Conservation (phyloP, 225 moss, liverwort and hornwort genomes). For the Polytrichum formosum region DNA sequence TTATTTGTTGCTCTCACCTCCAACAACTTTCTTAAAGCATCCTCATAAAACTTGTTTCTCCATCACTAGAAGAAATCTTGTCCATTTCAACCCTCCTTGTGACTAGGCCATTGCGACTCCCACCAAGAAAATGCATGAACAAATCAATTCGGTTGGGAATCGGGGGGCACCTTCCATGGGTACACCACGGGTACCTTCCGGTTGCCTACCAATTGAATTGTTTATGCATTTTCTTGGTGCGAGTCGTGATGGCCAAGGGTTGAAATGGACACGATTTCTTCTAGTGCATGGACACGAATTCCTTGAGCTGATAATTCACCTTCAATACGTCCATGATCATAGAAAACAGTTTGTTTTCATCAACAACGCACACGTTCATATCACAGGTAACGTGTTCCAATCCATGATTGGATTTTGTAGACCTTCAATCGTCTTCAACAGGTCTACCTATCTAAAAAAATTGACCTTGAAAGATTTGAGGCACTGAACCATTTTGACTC, state of each 20-base stretch:
- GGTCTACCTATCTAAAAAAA: not conserved
- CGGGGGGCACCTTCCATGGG: too few species aligned
- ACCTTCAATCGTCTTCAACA: not conserved
- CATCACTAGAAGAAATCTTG: too few species aligned
- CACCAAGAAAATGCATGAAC: too few species aligned
- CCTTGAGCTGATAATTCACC: constrained; percentile 2
- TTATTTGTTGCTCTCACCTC: not conserved
- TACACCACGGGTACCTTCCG: too few species aligned
- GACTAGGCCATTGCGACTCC: too few species aligned
- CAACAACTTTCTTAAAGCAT: not conserved
- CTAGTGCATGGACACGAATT: not conserved
- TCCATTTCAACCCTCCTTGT: too few species aligned
- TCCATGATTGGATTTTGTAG: not conserved
- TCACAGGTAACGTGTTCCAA: not conserved
- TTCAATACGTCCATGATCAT: not conserved
- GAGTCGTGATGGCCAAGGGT: too few species aligned
- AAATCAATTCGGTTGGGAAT: too few species aligned
- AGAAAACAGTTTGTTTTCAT: not conserved
- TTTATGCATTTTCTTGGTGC: too few species aligned
- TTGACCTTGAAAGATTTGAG: not conserved
- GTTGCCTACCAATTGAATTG: too few species aligned
- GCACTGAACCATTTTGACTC: not conserved
- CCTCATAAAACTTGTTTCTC: not conserved
- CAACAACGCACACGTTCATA: not conserved
- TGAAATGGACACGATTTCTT: too few species aligned